Base-by-base conservation (phyloP, 1,284 basidiomycete species). In the Hymenochaete sp. region DNA sequence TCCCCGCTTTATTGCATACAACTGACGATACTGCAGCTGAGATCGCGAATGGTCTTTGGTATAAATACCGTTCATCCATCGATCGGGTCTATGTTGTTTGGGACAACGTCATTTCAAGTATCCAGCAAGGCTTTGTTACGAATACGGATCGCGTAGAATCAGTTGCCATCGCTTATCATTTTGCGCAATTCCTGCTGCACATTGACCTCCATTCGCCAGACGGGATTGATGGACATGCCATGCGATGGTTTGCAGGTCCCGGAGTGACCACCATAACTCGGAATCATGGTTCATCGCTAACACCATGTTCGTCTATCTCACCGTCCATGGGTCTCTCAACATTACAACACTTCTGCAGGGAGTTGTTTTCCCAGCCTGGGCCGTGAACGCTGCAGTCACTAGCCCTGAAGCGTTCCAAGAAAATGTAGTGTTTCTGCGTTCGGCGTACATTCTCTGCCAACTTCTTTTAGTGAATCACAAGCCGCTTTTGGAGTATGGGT, bases 31-130 rank as follows among this genome's bases (percentile, higher is more conserved):
- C 77, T 2, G 72, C 81, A 2, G 77, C 77, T 1, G 70, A 73
- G 39, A 72, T 87, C n/a, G 82, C 82, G 1, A 82, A 82, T 57
- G 67, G 72, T 46, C 62, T 90, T 19, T 86, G 83, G 83, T 80
- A 83, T 61, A 82, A 84, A 56, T 88, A 86, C 55, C 73, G 79
- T 29, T 73, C 72, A 3, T 75, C 80, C 0, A 57, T 64, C 8
- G 72, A 83, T 51, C 88, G 84, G 84, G 80, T 73, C 1, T 80
- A 75, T 72, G 79, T 78, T 52, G 80, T 82, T 7, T 86, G 86
- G 82, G 82, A 88, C 53, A 84, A 83, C 55, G 76, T 78, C 1
- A 66, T 89, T 38, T 75, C 79, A 4, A 79, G 77, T 46, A 63
- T 88, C 33, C 76, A 75, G 33, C 79, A 82, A 57, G 68, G 82